Conservation (phyloP, 805 yeast genomes). For the Teunomyces kruisii region DNA sequence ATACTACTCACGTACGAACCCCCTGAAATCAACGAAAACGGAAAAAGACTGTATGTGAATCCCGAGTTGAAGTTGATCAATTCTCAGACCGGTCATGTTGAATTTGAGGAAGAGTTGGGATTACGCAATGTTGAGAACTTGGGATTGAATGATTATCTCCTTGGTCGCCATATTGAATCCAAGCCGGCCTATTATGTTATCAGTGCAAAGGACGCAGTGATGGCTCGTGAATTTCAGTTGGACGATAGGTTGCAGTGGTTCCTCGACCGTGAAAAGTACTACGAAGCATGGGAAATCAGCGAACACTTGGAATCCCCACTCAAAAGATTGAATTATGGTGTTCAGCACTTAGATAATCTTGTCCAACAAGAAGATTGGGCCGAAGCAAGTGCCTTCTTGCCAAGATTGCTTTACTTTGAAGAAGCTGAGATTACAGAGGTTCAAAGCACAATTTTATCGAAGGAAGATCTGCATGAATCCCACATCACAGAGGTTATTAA, state of each 20-base stretch:
- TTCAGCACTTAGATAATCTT: constrained; percentile 49
- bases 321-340: constrained; percentile 61
- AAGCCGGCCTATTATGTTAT: constrained; percentile 60
- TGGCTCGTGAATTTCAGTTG: constrained; percentile 68
- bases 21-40: constrained; percentile 25
- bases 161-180: constrained; percentile 48
- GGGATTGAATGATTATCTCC: constrained; percentile 78
- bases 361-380: constrained; percentile 51
- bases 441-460: constrained; percentile 26
- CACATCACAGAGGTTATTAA: constrained; percentile 22
- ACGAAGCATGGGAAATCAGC: constrained; percentile 80
- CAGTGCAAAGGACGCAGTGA: constrained; percentile 79
- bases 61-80: constrained; percentile 79
- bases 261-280: constrained; percentile 48
- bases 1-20: constrained; percentile 56
- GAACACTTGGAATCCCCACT: constrained; percentile 50
- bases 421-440: constrained; percentile 26
- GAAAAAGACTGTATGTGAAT: constrained; percentile 33
- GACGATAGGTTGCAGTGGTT: constrained; percentile 77
- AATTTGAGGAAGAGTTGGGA: constrained; percentile 76
- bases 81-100: constrained; percentile 64
- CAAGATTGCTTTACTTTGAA: constrained; percentile 18
- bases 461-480: constrained; percentile 14
- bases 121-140: constrained; percentile 55
- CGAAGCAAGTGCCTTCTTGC: constrained; percentile 52